Evolutionary conservation across 306 rosid genomes (phyloP).

Genomic region (Quillaja saponaria): DNA sequence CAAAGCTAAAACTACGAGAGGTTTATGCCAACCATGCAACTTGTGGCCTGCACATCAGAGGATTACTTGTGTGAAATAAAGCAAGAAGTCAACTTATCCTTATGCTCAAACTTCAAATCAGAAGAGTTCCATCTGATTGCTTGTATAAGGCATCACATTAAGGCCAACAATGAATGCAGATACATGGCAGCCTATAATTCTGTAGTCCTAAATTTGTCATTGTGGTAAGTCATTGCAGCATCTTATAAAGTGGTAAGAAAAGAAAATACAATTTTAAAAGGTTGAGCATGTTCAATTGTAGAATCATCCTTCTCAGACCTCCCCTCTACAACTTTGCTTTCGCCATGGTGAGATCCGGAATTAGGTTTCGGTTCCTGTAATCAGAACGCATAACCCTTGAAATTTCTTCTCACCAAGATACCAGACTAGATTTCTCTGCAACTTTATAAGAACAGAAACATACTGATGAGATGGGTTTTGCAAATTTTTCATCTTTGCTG

Average conservation of each 20-base stretch:
- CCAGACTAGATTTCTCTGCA: constrained; percentile 11
- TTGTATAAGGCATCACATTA: constrained; percentile 6
- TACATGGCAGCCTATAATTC: constrained; percentile 8
- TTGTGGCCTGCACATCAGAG: neutral
- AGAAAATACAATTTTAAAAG: constrained; percentile 40
- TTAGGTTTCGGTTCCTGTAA: constrained; percentile 39
- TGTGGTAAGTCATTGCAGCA: constrained; percentile 1
- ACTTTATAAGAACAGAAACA: constrained; percentile 25
- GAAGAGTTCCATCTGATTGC: constrained; percentile 10
- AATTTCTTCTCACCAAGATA: constrained; percentile 12
- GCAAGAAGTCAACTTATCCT: constrained; percentile 4
- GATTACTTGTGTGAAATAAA: neutral
- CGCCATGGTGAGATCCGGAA: constrained; percentile 22
- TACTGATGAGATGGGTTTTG: constrained; percentile 37
- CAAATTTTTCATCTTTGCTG: constrained; percentile 28
- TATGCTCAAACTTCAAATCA: constrained; percentile 21
- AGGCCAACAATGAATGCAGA: constrained; percentile 20
- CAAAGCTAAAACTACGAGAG: constrained; percentile 2
- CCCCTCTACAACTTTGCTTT: constrained; percentile 11
- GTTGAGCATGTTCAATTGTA: constrained; percentile 23
- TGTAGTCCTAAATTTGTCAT: neutral
- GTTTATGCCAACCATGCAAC: neutral
- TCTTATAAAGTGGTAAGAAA: constrained; percentile 15
- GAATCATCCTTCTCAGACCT: constrained; percentile 32
- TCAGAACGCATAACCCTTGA: neutral